Conservation (phyloP, 257 asterid species). For the Scutellaria minor region DNA sequence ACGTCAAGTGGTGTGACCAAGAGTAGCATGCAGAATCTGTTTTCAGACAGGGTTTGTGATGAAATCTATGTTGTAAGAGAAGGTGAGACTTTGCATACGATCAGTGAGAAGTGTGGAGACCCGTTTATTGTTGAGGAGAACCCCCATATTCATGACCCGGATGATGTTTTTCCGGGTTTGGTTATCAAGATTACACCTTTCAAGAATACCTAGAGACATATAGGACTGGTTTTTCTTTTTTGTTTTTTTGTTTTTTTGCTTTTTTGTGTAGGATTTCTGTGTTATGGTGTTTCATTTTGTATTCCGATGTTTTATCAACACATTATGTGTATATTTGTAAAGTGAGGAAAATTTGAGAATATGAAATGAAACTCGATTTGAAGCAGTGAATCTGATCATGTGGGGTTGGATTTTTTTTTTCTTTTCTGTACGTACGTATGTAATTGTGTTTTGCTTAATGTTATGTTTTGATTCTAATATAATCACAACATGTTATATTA, state of each 20-base stretch:
- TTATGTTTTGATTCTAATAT: too few relatives aligned
- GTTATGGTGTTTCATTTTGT: background rate
- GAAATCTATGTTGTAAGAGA: slow-evolving; percentile 78
- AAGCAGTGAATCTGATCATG: too few relatives aligned
- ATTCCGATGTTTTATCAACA: too few relatives aligned
- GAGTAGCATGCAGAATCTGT: background rate
- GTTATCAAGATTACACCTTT: slow-evolving; percentile 74
- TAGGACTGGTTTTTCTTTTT: too few relatives aligned
- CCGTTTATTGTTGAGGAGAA: slow-evolving; percentile 87
- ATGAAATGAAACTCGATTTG: too few relatives aligned
- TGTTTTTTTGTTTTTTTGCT: too few relatives aligned
- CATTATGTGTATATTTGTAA: too few relatives aligned
- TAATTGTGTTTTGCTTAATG: too few relatives aligned
- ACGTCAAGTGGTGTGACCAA: background rate
- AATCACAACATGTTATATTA: too few relatives aligned
- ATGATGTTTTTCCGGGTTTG: slow-evolving; percentile 85
- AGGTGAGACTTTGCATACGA: slow-evolving; percentile 81
- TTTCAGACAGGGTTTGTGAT: slow-evolving; percentile 50
- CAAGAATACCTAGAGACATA: slow-evolving; percentile 34
- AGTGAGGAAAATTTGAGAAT: too few relatives aligned
- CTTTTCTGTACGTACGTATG: too few relatives aligned
- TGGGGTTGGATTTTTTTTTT: too few relatives aligned
- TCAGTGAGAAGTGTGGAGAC: slow-evolving; percentile 82
- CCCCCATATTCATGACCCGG: slow-evolving; percentile 89
- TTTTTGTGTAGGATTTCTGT: background rate